Evolutionary conservation across 352 stramenopile species (phyloP).

Genomic region (Phytopythium oedochilum): DNA sequence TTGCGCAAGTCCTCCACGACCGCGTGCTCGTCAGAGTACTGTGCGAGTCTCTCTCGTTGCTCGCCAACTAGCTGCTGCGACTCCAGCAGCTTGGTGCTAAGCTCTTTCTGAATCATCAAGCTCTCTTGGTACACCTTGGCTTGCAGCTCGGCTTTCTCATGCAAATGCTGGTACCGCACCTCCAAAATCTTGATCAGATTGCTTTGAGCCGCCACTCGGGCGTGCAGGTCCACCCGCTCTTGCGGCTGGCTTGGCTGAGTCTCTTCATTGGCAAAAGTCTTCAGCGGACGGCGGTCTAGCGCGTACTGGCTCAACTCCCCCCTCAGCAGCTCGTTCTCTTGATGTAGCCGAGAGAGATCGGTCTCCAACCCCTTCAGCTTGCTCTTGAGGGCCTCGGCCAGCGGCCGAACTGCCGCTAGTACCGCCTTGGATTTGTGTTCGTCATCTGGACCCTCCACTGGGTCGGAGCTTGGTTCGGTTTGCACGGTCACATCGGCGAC

Average conservation of each 20-base stretch:
- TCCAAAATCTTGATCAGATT: constrained; percentile 53
- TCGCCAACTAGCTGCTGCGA: constrained; percentile 32
- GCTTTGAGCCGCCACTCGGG: constrained; percentile 22
- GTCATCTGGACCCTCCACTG: neutral
- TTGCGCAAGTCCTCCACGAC: constrained; percentile 30
- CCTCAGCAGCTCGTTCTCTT: constrained; percentile 55
- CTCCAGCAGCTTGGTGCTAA: constrained; percentile 37
- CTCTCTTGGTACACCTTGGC: constrained; percentile 34
- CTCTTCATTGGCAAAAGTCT: no score
- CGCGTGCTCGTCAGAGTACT: constrained; percentile 23
- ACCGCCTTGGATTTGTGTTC: neutral
- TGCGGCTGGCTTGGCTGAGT: neutral
- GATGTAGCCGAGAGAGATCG: constrained; percentile 33
- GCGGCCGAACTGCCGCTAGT: constrained; percentile 2
- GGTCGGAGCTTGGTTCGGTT: neutral
- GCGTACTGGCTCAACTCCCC: constrained; percentile 13
- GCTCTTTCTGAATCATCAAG: constrained; percentile 25
- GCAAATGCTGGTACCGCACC: constrained; percentile 38
- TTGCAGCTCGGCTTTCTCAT: constrained; percentile 33
- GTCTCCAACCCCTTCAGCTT: constrained; percentile 39
- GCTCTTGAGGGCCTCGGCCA: constrained; percentile 33
- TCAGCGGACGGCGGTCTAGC: no score
- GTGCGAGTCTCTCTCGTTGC: constrained; percentile 30
- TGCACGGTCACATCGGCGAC: neutral
- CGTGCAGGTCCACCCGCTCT: constrained; percentile 25